Evolutionary conservation across 2,329 filamentous ascomycete genomes (phyloP).

Genomic region (Gaeumannomyces tritici): DNA sequence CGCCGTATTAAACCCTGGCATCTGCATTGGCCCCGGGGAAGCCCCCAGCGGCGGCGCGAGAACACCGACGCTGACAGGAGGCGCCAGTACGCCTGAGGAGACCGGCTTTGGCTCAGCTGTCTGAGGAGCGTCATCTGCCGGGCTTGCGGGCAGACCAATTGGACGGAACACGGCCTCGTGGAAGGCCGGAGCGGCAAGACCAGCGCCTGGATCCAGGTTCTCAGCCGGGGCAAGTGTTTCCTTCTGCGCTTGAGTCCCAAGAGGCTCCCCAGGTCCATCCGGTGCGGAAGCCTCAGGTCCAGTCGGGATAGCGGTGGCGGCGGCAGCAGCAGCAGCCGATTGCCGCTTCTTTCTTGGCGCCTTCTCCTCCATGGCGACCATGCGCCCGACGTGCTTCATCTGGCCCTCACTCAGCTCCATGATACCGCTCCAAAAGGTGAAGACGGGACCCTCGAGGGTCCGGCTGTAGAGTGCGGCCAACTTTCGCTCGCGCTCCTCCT

Average conservation of each 20-base stretch:
- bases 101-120: not conserved
- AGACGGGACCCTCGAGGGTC: slow-evolving; percentile 77
- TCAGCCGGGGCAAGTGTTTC: too few relatives aligned
- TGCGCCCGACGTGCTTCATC: slow-evolving; percentile 59
- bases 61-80: slow-evolving; percentile 13
- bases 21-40: slow-evolving; percentile 12
- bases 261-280: not conserved
- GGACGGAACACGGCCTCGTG: slow-evolving; percentile 9
- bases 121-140: not conserved
- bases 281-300: slow-evolving; percentile 5
- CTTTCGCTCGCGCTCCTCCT: slow-evolving; percentile 73
- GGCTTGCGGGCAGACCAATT: not conserved
- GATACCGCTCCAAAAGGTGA: slow-evolving; percentile 90
- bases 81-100: slow-evolving; percentile 1
- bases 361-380: slow-evolving; percentile 52
- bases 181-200: slow-evolving; percentile 3
- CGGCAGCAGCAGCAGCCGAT: slow-evolving; percentile 15
- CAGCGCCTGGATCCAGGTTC: not conserved
- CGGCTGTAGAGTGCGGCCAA: slow-evolving; percentile 82
- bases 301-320: slow-evolving; percentile 11
- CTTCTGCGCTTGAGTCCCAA: not conserved
- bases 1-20: slow-evolving; percentile 11
- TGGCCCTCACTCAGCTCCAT: slow-evolving; percentile 67
- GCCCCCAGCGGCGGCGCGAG: slow-evolving; percentile 13
- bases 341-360: slow-evolving; percentile 41